These are phyloP conservation scores for Penicillium sp. DNA, from an alignment of 2,329 filamentous ascomycete genomes.

Conservation along the genomic window DNA sequence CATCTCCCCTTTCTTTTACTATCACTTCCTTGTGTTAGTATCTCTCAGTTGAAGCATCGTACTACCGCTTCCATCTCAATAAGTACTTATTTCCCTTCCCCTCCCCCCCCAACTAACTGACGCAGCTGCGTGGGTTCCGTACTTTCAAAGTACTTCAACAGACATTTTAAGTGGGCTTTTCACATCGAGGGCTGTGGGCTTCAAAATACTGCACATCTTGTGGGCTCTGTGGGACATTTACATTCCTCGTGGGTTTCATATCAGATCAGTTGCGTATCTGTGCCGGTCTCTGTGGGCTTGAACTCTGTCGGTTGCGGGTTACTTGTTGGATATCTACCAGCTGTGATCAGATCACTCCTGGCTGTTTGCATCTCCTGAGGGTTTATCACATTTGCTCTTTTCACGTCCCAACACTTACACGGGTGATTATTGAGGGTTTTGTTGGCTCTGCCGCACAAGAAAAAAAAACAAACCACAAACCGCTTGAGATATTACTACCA, in stretches of 20 bases:
- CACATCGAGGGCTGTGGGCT: conserved; percentile 48
- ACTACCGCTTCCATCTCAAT: conserved; percentile 15
- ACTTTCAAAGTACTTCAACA: conserved; percentile 40
- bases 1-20: conserved; percentile 6
- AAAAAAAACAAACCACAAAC: conserved; percentile 11
- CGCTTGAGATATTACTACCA: conserved; percentile 22
- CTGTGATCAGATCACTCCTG: conserved; percentile 37
- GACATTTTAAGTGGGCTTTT: conserved; percentile 41
- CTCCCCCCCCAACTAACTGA: conserved; percentile 30
- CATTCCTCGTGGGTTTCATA: conserved; percentile 44
- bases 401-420: conserved; percentile 29
- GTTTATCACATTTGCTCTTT: conserved; percentile 28
- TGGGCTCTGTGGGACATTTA: conserved; percentile 42
- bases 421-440: conserved; percentile 41
- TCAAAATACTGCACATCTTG: conserved; percentile 43
- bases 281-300: conserved; percentile 49
- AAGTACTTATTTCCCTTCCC: conserved; percentile 17
- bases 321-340: conserved; percentile 43
- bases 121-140: conserved; percentile 36
- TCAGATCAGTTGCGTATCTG: conserved; percentile 43
- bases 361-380: conserved; percentile 29
- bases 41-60: conserved; percentile 8
- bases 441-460: conserved; percentile 40
- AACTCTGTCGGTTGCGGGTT: conserved; percentile 45
- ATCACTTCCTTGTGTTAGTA: conserved; percentile 21